Conservation (phyloP, 2,329 filamentous ascomycete genomes). For the Exophiala sideris region DNA sequence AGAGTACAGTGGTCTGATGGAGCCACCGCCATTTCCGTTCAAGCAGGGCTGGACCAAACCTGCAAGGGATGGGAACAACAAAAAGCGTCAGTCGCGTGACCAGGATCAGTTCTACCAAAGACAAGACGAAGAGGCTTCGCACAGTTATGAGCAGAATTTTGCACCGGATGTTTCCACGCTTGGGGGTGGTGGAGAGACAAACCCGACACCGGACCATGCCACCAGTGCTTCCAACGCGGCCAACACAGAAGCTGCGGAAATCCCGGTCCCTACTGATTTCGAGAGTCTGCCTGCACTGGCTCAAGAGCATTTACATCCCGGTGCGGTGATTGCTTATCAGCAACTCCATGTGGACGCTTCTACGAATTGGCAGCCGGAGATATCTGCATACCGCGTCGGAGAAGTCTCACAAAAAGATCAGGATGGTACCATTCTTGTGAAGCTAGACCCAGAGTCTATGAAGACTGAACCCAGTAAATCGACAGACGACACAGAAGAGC, state of each 20-base stretch:
- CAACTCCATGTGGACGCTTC: constrained; percentile 46
- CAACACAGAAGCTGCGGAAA: constrained; percentile 12
- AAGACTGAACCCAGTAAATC: constrained; percentile 35
- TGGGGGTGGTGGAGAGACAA: constrained; percentile 13
- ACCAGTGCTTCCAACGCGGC: constrained; percentile 2
- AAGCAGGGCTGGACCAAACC: constrained; percentile 68
- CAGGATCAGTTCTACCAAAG: constrained; percentile 16
- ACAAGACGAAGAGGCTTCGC: constrained; percentile 35
- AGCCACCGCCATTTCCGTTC: constrained; percentile 83
- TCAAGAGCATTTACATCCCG: constrained; percentile 34
- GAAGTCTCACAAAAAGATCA: constrained; percentile 57
- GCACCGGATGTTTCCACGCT: constrained; percentile 11
- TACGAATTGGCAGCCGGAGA: constrained; percentile 46
- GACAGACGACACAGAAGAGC: constrained; percentile 68
- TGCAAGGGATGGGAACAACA: constrained; percentile 50
- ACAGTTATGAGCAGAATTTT: constrained; percentile 40
- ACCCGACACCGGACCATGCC: constrained; percentile 38
- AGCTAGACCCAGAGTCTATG: constrained; percentile 54
- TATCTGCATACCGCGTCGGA: constrained; percentile 61
- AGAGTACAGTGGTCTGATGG: constrained; percentile 64
- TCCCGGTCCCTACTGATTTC: constrained; percentile 54
- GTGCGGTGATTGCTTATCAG: constrained; percentile 46
- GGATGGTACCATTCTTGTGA: constrained; percentile 56
- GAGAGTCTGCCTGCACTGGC: constrained; percentile 54
- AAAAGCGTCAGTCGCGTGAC: constrained; percentile 18